These are phyloP conservation scores for Fusarium sterilihyphosum DNA, from an alignment of 2,329 filamentous ascomycete species.

Conservation along the genomic window DNA sequence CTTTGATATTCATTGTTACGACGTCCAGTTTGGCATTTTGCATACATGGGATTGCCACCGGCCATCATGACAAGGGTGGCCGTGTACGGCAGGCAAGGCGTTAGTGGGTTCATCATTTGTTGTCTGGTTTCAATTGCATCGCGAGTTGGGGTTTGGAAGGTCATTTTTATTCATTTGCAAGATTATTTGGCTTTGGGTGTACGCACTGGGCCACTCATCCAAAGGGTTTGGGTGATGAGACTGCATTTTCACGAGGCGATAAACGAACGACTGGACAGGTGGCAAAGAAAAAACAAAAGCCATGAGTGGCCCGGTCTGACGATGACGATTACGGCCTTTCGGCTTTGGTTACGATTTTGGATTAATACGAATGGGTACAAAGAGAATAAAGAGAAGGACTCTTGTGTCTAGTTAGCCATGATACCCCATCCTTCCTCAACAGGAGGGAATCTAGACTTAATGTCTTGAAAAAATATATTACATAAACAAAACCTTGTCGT, in stretches of 20 bases:
- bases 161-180: conserved; percentile 27
- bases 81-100: conserved; percentile 37
- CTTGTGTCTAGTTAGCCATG: conserved; percentile 25
- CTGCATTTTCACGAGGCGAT: conserved; percentile 31
- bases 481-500: neutral
- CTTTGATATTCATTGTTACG: conserved; percentile 5
- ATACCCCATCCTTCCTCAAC: conserved; percentile 12
- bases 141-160: conserved; percentile 9
- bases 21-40: conserved; percentile 9
- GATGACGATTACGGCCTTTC: conserved; percentile 38
- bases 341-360: conserved; percentile 2
- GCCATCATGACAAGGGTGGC: conserved; percentile 27
- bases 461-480: conserved; percentile 34
- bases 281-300: conserved; percentile 21
- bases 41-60: conserved; percentile 29
- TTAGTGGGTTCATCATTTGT: conserved; percentile 19
- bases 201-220: conserved; percentile 36
- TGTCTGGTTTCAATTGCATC: conserved; percentile 11
- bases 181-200: conserved; percentile 41
- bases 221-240: conserved; percentile 21
- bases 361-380: conserved; percentile 29
- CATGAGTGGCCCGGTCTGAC: conserved; percentile 21
- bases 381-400: conserved; percentile 33
- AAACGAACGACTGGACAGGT: conserved; percentile 23
- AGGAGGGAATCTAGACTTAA: conserved; percentile 35